phyloP scores from a whole-genome alignment of 164 flowering plant genomes.

The Magnolia officinalis region DNA sequence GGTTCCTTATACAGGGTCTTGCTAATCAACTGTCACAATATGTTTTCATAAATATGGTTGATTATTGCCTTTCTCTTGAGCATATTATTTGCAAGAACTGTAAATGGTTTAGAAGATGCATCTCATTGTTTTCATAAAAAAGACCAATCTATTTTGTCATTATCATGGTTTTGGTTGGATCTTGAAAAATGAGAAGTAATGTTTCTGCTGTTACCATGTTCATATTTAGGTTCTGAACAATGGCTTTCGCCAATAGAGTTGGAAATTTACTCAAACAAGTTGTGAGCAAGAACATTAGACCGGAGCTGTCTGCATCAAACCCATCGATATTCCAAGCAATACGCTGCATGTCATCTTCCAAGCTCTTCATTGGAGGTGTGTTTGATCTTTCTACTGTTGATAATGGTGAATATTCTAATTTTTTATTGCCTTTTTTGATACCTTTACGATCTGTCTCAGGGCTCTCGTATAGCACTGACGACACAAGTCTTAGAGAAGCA shows the following conservation, averaged over 20 bases:
- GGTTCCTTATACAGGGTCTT: too few species aligned
- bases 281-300: conserved; percentile 20
- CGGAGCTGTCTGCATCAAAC: conserved; percentile 26
- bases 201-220: not conserved
- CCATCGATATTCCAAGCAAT: conserved; percentile 40
- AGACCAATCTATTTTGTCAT: not conserved
- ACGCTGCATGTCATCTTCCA: conserved; percentile 50
- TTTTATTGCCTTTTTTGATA: not conserved
- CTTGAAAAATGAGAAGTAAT: not conserved
- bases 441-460: conserved; percentile 23
- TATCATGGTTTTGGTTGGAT: not conserved
- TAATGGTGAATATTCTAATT: not conserved
- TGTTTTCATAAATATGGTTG: too few species aligned
- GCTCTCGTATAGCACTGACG: conserved; percentile 41
- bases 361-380: conserved; percentile 54
- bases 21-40: too few species aligned
- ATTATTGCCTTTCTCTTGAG: not conserved
- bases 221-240: conserved; percentile 2
- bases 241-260: conserved; percentile 44
- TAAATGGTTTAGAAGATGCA: too few species aligned
- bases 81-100: not conserved
- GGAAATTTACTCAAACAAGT: conserved; percentile 41
- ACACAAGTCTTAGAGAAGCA: conserved; percentile 34
- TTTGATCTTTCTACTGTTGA: not conserved
- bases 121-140: too few species aligned